These are phyloP conservation scores for Eimeria brunetti DNA, from an alignment of 169 alveolate genomes.

Conservation along the genomic window DNA sequence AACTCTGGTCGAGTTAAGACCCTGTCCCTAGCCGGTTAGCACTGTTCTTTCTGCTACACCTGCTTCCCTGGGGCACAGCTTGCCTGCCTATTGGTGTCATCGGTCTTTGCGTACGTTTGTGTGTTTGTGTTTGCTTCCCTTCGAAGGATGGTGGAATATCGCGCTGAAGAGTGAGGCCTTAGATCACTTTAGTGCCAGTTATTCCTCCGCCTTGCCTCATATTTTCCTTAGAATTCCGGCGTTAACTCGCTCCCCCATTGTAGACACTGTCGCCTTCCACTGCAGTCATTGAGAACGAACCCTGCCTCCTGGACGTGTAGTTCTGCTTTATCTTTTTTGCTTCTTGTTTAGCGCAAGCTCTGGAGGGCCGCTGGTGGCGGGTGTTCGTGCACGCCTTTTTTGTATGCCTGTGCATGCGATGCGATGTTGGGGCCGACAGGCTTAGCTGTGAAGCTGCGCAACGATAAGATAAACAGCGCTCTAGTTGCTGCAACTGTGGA, in stretches of 20 bases:
- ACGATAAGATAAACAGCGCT: slow-evolving; percentile 36
- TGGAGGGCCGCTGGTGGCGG: background rate
- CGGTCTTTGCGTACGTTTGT: background rate
- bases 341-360: background rate
- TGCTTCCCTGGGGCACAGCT: background rate
- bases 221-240: background rate
- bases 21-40: background rate
- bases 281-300: background rate
- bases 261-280: too few relatives aligned
- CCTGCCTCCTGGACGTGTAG: background rate
- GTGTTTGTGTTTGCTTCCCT: background rate
- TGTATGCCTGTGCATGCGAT: background rate
- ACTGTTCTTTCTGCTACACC: background rate
- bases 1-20: background rate
- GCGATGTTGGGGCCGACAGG: slow-evolving; percentile 23
- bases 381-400: background rate
- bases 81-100: background rate
- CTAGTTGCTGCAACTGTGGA: background rate
- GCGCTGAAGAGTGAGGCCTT: background rate
- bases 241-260: background rate
- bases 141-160: slow-evolving; percentile 19
- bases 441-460: background rate
- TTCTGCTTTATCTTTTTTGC: background rate
- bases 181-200: background rate
- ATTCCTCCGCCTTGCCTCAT: background rate